phyloP scores from a whole-genome alignment of 2,329 filamentous ascomycete genomes.

The Venturia asperata region DNA sequence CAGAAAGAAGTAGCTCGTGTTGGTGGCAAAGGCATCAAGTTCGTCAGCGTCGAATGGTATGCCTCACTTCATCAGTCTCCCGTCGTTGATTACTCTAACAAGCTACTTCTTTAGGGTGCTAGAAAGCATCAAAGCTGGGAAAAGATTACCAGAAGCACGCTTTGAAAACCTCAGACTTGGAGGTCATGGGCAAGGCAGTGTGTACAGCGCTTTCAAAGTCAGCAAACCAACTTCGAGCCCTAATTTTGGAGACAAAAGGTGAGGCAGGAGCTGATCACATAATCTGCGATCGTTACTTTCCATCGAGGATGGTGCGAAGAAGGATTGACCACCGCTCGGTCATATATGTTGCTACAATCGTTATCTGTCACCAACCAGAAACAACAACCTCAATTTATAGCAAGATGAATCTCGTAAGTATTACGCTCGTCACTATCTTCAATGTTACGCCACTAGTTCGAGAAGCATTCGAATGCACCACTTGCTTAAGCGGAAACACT shows the following conservation, averaged over 20 bases:
- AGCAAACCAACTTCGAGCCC: constrained; percentile 10
- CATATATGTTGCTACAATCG: not conserved
- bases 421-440: not conserved
- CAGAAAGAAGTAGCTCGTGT: constrained; percentile 68
- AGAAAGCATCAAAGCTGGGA: constrained; percentile 73
- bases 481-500: not conserved
- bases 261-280: not conserved
- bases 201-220: constrained; percentile 12
- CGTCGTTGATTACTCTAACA: constrained; percentile 21
- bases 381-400: not conserved
- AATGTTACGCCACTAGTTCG: not conserved
- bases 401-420: not conserved
- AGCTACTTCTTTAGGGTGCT: constrained; percentile 54
- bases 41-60: constrained; percentile 74
- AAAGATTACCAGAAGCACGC: constrained; percentile 64
- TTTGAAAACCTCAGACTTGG: constrained; percentile 42
- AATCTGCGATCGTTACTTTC: no score
- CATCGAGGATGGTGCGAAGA: not conserved
- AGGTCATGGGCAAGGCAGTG: constrained; percentile 16
- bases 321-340: not conserved
- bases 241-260: not conserved
- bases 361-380: not conserved
- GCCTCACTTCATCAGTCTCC: constrained; percentile 21
- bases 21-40: constrained; percentile 65
- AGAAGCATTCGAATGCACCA: not conserved